Conservation (phyloP, 257 asterid species). For the Handroanthus guayacan region DNA sequence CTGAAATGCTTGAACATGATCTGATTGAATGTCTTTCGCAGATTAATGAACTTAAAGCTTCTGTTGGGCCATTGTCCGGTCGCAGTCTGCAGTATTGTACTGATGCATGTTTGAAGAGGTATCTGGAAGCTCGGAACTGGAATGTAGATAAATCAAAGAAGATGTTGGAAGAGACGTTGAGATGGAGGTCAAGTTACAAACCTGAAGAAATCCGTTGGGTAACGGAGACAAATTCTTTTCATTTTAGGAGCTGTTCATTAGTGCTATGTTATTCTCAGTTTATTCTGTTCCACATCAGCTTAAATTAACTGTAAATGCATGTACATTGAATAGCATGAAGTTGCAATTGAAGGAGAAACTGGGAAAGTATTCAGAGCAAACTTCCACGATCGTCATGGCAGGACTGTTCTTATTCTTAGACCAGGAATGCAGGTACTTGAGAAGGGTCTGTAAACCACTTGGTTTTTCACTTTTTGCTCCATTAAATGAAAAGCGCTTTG, state of each 20-base stretch:
- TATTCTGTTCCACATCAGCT: neutral
- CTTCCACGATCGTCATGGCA: conserved; percentile 85
- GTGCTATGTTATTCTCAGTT: neutral
- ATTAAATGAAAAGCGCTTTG: neutral
- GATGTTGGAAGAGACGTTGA: conserved; percentile 91
- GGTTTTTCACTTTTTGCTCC: neutral
- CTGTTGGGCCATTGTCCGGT: conserved; percentile 77
- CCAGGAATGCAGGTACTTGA: conserved; percentile 84
- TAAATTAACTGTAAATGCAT: conserved; percentile 5
- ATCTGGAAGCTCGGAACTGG: conserved; percentile 89
- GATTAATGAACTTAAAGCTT: conserved; percentile 78
- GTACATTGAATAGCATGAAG: conserved; percentile 59
- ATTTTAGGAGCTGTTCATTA: neutral
- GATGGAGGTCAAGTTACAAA: conserved; percentile 83
- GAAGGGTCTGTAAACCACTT: conserved; percentile 26
- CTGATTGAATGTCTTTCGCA: conserved; percentile 39
- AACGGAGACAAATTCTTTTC: conserved; percentile 26
- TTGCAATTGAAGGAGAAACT: conserved; percentile 88
- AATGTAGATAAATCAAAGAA: conserved; percentile 82
- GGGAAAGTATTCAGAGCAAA: conserved; percentile 86
- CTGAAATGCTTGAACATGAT: conserved; percentile 11
- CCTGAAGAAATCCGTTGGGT: conserved; percentile 99
- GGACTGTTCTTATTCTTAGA: conserved; percentile 87
- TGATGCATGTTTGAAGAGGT: conserved; percentile 85
- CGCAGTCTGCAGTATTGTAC: conserved; percentile 68